Percentiles rank a stretch among this genome's conserved stretches.
These are phyloP conservation scores for Crataegus laevigata DNA, from an alignment of 306 rosid genomes.

Conservation along the genomic window DNA sequence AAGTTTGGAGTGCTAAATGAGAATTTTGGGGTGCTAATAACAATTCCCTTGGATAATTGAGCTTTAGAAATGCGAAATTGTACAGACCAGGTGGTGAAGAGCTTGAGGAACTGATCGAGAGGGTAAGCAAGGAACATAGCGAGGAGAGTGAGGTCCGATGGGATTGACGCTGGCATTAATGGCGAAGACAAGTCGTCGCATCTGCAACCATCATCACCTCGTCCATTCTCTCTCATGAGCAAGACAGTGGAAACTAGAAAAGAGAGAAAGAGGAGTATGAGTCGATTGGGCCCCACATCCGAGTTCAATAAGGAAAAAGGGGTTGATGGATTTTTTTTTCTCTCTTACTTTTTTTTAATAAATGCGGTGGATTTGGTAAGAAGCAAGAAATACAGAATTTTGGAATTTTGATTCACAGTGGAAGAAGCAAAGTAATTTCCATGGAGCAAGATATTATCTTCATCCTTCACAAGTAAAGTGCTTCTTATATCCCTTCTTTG, in stretches of 20 bases:
- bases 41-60: too few relatives aligned
- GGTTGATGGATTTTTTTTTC: too few relatives aligned
- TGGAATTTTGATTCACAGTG: background rate
- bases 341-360: too few relatives aligned
- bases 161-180: constrained; percentile 9
- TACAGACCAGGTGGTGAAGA: constrained; percentile 87
- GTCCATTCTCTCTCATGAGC: constrained; percentile 11
- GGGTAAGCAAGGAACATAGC: too few relatives aligned
- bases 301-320: background rate
- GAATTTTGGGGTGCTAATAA: too few relatives aligned
- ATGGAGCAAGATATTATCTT: background rate
- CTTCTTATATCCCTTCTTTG: too few relatives aligned
- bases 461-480: background rate
- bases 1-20: too few relatives aligned
- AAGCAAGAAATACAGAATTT: background rate
- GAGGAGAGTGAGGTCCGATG: constrained; percentile 51
- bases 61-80: background rate
- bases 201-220: constrained; percentile 53
- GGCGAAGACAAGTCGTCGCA: constrained; percentile 31
- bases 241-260: background rate
- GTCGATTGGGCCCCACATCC: background rate
- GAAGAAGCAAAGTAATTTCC: background rate
- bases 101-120: constrained; percentile 87
- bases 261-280: background rate
- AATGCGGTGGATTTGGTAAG: background rate